These are phyloP conservation scores for Cutaneotrichosporon dermatis DNA, from an alignment of 1,284 basidiomycete genomes.

Conservation along the genomic window DNA sequence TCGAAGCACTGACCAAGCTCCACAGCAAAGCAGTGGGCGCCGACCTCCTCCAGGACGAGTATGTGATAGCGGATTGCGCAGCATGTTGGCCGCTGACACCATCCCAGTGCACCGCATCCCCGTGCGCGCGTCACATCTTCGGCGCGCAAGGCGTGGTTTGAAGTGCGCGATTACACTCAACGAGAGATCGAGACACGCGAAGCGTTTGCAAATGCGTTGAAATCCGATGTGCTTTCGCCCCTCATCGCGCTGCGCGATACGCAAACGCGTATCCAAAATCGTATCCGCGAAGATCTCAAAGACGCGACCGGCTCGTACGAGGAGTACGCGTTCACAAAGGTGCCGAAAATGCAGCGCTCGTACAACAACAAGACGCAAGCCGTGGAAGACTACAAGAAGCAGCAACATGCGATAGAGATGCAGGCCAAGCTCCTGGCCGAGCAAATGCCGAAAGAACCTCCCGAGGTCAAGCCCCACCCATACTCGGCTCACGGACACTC, in stretches of 20 bases:
- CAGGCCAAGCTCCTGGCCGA: conserved; percentile 46
- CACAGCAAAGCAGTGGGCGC: conserved; percentile 64
- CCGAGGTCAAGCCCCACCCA: conserved; percentile 16
- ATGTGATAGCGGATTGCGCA: background rate
- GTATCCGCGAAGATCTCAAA: conserved; percentile 84
- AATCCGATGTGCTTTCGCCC: conserved; percentile 65
- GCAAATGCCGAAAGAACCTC: conserved; percentile 15
- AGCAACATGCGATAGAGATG: conserved; percentile 46
- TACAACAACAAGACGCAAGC: conserved; percentile 78
- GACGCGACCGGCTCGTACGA: conserved; percentile 63
- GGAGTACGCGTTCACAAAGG: conserved; percentile 67
- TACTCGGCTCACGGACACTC: conserved; percentile 15
- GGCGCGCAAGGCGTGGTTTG: conserved; percentile 65
- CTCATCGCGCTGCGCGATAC: conserved; percentile 64
- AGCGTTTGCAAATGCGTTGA: conserved; percentile 67
- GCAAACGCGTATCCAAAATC: conserved; percentile 77
- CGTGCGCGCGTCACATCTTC: conserved; percentile 48
- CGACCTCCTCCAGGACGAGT: conserved; percentile 53
- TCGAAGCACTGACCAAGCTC: conserved; percentile 65
- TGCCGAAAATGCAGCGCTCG: conserved; percentile 69
- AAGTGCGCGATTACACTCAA: conserved; percentile 76
- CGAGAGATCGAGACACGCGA: conserved; percentile 75
- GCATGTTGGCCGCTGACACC: no score
- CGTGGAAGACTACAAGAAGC: conserved; percentile 56
- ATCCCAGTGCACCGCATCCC: conserved; percentile 4